Evolutionary conservation across 257 asterid species (phyloP).

Genomic region (Jacaranda copaia): DNA sequence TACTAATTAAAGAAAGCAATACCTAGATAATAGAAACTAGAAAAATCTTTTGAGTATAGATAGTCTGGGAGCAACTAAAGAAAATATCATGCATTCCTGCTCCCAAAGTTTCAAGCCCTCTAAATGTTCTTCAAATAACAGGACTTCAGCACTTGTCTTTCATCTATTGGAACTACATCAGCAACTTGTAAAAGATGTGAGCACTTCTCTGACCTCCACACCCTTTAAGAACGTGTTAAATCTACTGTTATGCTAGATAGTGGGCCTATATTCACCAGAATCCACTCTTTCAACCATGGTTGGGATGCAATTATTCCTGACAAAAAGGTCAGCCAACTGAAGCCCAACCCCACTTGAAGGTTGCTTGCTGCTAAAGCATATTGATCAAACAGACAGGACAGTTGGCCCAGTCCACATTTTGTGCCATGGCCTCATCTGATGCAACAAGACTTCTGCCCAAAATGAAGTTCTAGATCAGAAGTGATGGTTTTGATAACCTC

Average conservation of each 20-base stretch:
- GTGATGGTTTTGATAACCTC: background rate
- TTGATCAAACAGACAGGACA: conserved; percentile 1
- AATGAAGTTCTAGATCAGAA: background rate
- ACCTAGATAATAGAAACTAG: background rate
- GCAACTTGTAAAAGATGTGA: background rate
- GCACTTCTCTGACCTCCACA: background rate
- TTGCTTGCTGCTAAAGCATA: background rate
- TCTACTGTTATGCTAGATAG: background rate
- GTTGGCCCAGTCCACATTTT: background rate
- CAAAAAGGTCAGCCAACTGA: background rate
- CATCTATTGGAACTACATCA: background rate
- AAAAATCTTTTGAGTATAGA: background rate
- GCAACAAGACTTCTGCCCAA: background rate
- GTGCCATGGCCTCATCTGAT: background rate
- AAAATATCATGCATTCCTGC: background rate
- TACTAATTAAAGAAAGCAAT: background rate
- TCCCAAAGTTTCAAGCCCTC: background rate
- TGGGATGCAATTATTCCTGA: background rate
- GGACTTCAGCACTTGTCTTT: background rate
- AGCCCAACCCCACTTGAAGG: background rate
- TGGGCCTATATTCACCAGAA: background rate
- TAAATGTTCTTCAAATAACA: background rate
- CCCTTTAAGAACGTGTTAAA: background rate
- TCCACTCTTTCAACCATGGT: background rate
- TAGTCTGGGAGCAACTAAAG: background rate